phyloP scores from a whole-genome alignment of 176 grass and related monocot genomes.

The Juncus inflexus region DNA sequence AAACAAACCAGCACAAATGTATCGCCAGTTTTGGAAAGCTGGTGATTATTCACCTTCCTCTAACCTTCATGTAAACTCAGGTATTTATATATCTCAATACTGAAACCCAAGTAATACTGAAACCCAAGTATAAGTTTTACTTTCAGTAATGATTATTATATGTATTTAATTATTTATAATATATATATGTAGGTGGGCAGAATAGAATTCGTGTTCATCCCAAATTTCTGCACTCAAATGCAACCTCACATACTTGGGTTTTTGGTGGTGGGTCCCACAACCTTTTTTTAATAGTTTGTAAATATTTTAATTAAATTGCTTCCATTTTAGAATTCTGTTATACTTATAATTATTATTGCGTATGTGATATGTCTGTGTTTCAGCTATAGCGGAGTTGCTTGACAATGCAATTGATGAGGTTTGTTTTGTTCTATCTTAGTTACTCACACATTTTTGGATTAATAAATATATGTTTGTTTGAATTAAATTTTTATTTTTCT shows the following conservation, averaged over 20 bases:
- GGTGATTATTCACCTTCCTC: constrained; percentile 35
- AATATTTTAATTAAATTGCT: constrained; percentile 21
- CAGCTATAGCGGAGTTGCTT: constrained; percentile 60
- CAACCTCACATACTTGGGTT: constrained; percentile 64
- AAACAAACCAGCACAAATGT: constrained; percentile 9
- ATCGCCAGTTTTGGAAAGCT: constrained; percentile 58
- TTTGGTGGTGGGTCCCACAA: constrained; percentile 50
- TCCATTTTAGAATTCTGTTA: constrained; percentile 16
- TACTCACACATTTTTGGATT: constrained; percentile 8
- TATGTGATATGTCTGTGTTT: constrained; percentile 22
- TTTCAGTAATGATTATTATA: neutral
- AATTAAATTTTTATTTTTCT: constrained; percentile 3
- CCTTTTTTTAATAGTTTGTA: constrained; percentile 2
- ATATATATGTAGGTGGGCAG: constrained; percentile 34
- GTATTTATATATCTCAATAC: constrained; percentile 21
- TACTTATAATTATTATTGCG: constrained; percentile 5
- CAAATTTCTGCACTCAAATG: constrained; percentile 72
- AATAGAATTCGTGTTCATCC: constrained; percentile 50
- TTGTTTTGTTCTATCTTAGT: constrained; percentile 29
- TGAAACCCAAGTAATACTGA: too few relatives aligned
- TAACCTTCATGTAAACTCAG: neutral
- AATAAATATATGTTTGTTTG: constrained; percentile 1
- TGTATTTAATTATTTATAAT: constrained; percentile 17
- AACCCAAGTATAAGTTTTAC: too few relatives aligned
- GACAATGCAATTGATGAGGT: constrained; percentile 68